phyloP scores from a whole-genome alignment of 305 asterid genomes.

The Lippia alba region DNA sequence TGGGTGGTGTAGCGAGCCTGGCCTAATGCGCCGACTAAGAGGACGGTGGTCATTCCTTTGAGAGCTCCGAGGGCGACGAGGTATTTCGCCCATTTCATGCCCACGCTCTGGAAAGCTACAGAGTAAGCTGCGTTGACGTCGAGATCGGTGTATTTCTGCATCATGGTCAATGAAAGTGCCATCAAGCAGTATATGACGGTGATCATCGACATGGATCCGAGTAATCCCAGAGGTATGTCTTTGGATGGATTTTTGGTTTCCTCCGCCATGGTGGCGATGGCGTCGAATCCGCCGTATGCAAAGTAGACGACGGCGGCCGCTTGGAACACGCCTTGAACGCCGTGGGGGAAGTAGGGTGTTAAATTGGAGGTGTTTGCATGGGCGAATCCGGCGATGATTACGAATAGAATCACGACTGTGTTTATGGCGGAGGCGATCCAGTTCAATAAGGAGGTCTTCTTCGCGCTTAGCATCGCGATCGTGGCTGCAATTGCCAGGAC shows the following conservation, averaged over 20 bases:
- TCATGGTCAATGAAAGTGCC: constrained; percentile 72
- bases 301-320: constrained; percentile 82
- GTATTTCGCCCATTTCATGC: constrained; percentile 82
- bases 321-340: constrained; percentile 65
- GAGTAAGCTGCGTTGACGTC: constrained; percentile 72
- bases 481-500: constrained; percentile 49
- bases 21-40: constrained; percentile 76
- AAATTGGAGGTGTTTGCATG: constrained; percentile 62
- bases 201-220: constrained; percentile 81
- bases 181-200: constrained; percentile 73
- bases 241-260: constrained; percentile 65
- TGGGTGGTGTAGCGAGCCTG: constrained; percentile 77
- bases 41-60: constrained; percentile 81
- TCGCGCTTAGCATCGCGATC: constrained; percentile 64
- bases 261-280: constrained; percentile 79
- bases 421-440: constrained; percentile 74
- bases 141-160: constrained; percentile 64
- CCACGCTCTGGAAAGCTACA: constrained; percentile 69
- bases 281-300: constrained; percentile 77
- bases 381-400: constrained; percentile 66
- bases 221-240: constrained; percentile 74
- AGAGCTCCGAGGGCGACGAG: constrained; percentile 73
- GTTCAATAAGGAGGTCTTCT: constrained; percentile 61
- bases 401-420: constrained; percentile 62
- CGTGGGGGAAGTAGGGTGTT: constrained; percentile 64